Evolutionary conservation across 257 asterid genomes (phyloP), one percentile per base, ranked within the genome.

Genomic region (Fraxinus anomala): DNA sequence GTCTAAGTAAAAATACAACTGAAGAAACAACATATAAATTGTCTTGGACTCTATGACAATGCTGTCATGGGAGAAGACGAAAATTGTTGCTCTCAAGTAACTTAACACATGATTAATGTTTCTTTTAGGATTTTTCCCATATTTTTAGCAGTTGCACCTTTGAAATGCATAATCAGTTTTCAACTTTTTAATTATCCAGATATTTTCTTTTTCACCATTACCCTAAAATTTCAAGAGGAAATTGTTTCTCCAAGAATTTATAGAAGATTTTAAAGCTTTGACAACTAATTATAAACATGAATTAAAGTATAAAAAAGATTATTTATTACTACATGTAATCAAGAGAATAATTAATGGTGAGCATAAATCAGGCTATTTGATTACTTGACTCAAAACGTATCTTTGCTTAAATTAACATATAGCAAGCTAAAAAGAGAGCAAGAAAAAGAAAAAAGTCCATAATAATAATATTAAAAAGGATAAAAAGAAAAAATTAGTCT

Each of bases 11-110:
- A 63, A 63, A 12, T 10, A 21, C 59, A 77, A 77, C 13, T 6
- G 19, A 51, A 40, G 36, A 74, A 79, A 66, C 23, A 24, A 76
- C 14, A 13, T 61, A 8, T 5, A 26, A 68, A 61, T 44, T 40
- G 47, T 12, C 17, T 54, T 31, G 40, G 30, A 71, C 44, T 61
- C 72, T 16, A 3, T 49, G 49, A 37, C 37, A 67, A 69, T 23
- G 40, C 66, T 56, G 63, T 79, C 34, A 17, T 40, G 70, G 65
- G 30, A 61, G 17, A 56, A 70, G 34, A 39, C 14, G n/a, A 28
- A 72, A 39, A 69, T 67, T 79, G 75, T 47, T 74, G 54, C 34
- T 63, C 51, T 78, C 71, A 75, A 76, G 82, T 78, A 37, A 61
- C 63, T 39, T 11, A 73, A 40, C 69, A 73, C 2, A 1, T 24